Conservation (phyloP, 1,284 basidiomycete genomes). For the Caloboletus inedulis region DNA sequence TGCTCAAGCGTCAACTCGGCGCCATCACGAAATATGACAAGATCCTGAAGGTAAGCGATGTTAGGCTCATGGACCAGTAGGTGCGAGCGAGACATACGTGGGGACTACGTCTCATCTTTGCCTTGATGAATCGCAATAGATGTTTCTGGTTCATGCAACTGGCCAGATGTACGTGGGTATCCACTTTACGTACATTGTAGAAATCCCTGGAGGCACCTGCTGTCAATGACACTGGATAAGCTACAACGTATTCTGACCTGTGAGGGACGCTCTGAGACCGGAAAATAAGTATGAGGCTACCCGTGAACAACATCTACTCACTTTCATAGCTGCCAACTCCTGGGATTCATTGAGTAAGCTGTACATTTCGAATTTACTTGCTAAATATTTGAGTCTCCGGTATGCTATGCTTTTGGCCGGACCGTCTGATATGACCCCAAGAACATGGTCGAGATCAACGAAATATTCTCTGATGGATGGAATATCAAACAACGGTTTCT, state of each 20-base stretch:
- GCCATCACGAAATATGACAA: slow-evolving; percentile 94
- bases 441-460: slow-evolving; percentile 89
- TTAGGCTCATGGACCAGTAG: neutral
- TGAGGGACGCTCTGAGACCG: slow-evolving; percentile 51
- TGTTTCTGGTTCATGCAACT: slow-evolving; percentile 99
- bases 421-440: slow-evolving; percentile 86
- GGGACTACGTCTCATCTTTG: slow-evolving; percentile 86
- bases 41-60: slow-evolving; percentile 56
- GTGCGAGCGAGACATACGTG: slow-evolving; percentile 44
- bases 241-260: slow-evolving; percentile 21
- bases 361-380: slow-evolving; percentile 97
- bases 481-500: slow-evolving; percentile 70
- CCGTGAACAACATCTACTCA: slow-evolving; percentile 27
- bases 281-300: slow-evolving; percentile 16
- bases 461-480: slow-evolving; percentile 94
- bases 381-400: slow-evolving; percentile 87
- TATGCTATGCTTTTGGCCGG: slow-evolving; percentile 97
- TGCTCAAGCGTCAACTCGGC: slow-evolving; percentile 86
- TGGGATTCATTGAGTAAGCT: slow-evolving; percentile 91
- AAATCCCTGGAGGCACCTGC: slow-evolving; percentile 69
- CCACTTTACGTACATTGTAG: slow-evolving; percentile 97
- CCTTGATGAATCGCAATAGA: slow-evolving; percentile 98
- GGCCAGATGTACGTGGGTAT: slow-evolving; percentile 98
- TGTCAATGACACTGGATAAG: slow-evolving; percentile 11
- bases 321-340: slow-evolving; percentile 97